A percentile compares a stretch with the other conserved stretches of the same genome.
Evolutionary conservation across 2,329 filamentous ascomycete genomes (phyloP).

Genomic region (Aspergillus alliaceus): DNA sequence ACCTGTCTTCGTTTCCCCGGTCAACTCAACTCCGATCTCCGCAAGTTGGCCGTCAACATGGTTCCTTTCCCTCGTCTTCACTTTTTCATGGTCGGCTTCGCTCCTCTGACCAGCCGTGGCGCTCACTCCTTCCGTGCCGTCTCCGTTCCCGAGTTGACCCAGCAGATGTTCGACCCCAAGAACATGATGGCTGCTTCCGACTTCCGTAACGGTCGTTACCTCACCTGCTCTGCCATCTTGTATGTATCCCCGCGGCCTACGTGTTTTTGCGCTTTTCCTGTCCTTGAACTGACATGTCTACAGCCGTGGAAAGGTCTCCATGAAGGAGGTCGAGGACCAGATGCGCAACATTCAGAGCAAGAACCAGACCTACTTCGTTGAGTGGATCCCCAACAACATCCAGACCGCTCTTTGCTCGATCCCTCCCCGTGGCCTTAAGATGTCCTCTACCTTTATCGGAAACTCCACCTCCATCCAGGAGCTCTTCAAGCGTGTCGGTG

Average conservation of each 20-base stretch:
- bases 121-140: slow-evolving; percentile 96
- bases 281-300: background rate
- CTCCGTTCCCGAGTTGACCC: slow-evolving; percentile 95
- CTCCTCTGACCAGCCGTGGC: slow-evolving; percentile 90
- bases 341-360: slow-evolving; percentile 99
- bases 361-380: slow-evolving; percentile 99
- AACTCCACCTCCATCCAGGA: slow-evolving; percentile 99
- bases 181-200: slow-evolving; percentile 99
- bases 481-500: slow-evolving; percentile 99
- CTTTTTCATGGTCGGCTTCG: slow-evolving; percentile 99
- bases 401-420: slow-evolving; percentile 99
- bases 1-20: slow-evolving; percentile 98
- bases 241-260: slow-evolving; percentile 43
- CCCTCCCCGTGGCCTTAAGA: slow-evolving; percentile 94
- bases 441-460: slow-evolving; percentile 98
- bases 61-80: slow-evolving; percentile 99
- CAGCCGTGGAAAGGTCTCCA: slow-evolving; percentile 96
- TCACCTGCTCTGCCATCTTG: slow-evolving; percentile 99
- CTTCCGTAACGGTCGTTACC: slow-evolving; percentile 99
- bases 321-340: slow-evolving; percentile 99
- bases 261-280: background rate
- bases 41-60: slow-evolving; percentile 99
- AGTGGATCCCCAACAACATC: slow-evolving; percentile 99
- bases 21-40: slow-evolving; percentile 99
- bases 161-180: slow-evolving; percentile 99